A percentile compares a stretch with the other conserved stretches of the same genome.
Evolutionary conservation across 768 basidiomycete genomes (phyloP).

Genomic region (Tricholoma saponaceum): DNA sequence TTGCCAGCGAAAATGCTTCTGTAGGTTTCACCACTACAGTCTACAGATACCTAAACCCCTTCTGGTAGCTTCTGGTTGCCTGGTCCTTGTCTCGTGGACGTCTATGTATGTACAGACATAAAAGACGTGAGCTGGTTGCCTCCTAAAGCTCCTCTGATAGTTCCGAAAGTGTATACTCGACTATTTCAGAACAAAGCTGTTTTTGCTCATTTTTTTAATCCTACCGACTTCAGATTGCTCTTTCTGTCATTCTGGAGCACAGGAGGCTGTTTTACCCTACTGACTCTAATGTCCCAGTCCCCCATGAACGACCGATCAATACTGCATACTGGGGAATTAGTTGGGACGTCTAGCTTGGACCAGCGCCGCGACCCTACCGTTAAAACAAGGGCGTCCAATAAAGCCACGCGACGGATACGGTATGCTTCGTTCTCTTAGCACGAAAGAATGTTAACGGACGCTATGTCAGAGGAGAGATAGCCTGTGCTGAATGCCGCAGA

Average conservation of each 20-base stretch:
- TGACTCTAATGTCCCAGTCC: background rate
- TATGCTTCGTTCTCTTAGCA: slow-evolving; percentile 13
- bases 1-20: background rate
- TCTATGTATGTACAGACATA: background rate
- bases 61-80: background rate
- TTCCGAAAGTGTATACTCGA: background rate
- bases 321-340: background rate
- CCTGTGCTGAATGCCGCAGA: slow-evolving; percentile 40
- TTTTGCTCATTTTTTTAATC: background rate
- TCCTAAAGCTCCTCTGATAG: background rate
- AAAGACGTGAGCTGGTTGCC: background rate
- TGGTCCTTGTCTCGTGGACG: background rate
- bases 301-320: background rate
- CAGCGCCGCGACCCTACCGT: background rate
- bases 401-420: slow-evolving; percentile 37
- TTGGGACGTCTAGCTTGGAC: background rate
- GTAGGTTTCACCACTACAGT: background rate
- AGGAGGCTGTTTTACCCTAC: background rate
- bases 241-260: background rate
- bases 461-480: slow-evolving; percentile 34
- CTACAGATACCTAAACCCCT: background rate
- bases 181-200: background rate
- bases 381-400: slow-evolving; percentile 20
- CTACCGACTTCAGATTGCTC: background rate
- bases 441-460: background rate